These are phyloP conservation scores for Metarhizium sp. DNA, from an alignment of 2,329 filamentous ascomycete species.

Conservation along the genomic window DNA sequence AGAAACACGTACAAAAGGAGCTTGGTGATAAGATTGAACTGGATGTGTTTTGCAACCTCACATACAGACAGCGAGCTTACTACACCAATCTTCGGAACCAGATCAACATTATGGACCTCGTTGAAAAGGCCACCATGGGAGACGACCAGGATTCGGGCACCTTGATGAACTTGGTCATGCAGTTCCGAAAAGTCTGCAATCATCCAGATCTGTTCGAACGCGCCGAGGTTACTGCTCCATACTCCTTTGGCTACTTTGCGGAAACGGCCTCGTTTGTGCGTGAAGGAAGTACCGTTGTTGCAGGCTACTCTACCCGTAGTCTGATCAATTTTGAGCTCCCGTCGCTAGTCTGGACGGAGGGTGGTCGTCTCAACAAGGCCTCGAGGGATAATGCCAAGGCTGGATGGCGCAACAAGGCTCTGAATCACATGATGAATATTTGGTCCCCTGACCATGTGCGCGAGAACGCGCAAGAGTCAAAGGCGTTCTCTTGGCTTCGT, in stretches of 20 bases:
- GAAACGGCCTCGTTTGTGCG: constrained; percentile 93
- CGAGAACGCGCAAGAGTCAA: constrained; percentile 48
- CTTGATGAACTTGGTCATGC: constrained; percentile 98
- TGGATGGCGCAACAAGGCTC: constrained; percentile 70
- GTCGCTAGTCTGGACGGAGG: constrained; percentile 70
- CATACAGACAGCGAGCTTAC: constrained; percentile 88
- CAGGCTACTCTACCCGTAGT: constrained; percentile 82
- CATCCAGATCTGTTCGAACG: constrained; percentile 96
- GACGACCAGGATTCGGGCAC: constrained; percentile 93
- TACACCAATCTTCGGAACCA: constrained; percentile 90
- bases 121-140: constrained; percentile 90
- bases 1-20: constrained; percentile 99
- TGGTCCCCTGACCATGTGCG: constrained; percentile 75
- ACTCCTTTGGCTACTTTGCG: constrained; percentile 77
- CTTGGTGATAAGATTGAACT: constrained; percentile 97
- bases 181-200: constrained; percentile 98
- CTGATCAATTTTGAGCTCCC: constrained; percentile 79
- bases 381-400: constrained; percentile 64
- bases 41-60: constrained; percentile 93
- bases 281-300: constrained; percentile 69
- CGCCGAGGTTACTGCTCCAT: constrained; percentile 80
- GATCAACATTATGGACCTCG: constrained; percentile 97
- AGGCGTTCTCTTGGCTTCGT: constrained; percentile 80
- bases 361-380: constrained; percentile 65
- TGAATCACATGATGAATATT: constrained; percentile 80